Evolutionary conservation across 2,329 filamentous ascomycete species (phyloP).

Genomic region (Colletotrichum echinochloae): DNA sequence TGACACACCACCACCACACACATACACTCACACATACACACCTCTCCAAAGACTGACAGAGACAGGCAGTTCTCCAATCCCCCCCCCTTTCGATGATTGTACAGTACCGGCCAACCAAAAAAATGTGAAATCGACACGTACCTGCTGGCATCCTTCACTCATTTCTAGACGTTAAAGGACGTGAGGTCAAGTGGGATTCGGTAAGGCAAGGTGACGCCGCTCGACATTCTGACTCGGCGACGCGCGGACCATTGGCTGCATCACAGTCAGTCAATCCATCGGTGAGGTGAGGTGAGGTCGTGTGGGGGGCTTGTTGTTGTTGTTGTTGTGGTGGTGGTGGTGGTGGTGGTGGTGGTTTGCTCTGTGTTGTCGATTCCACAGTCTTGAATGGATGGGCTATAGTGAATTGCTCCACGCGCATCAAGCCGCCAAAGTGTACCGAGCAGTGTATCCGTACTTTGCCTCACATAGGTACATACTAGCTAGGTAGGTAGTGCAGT

Average conservation of each 20-base stretch:
- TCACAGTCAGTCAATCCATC: neutral
- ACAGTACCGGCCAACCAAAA: neutral
- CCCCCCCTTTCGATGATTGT: neutral
- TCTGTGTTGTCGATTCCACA: neutral
- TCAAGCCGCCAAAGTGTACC: neutral
- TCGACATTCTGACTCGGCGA: constrained; percentile 13
- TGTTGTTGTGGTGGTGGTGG: too few relatives aligned
- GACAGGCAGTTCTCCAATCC: neutral
- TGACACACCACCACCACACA: neutral
- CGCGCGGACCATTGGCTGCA: neutral
- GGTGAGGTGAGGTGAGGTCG: neutral
- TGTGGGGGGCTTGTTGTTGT: too few relatives aligned
- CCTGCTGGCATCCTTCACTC: neutral
- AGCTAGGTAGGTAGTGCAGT: neutral
- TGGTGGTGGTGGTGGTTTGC: neutral
- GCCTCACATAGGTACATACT: too few relatives aligned
- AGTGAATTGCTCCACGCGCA: neutral
- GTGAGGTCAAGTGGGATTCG: constrained; percentile 10
- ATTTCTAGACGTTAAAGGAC: neutral
- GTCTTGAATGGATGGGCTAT: neutral
- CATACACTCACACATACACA: neutral
- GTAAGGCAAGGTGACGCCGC: constrained; percentile 25
- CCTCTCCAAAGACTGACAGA: neutral
- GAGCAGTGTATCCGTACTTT: too few relatives aligned
- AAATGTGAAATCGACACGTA: constrained; percentile 12